These are phyloP conservation scores for Naegleria gruberi DNA, from an alignment of 208 protist genomes.

Conservation along the genomic window DNA sequence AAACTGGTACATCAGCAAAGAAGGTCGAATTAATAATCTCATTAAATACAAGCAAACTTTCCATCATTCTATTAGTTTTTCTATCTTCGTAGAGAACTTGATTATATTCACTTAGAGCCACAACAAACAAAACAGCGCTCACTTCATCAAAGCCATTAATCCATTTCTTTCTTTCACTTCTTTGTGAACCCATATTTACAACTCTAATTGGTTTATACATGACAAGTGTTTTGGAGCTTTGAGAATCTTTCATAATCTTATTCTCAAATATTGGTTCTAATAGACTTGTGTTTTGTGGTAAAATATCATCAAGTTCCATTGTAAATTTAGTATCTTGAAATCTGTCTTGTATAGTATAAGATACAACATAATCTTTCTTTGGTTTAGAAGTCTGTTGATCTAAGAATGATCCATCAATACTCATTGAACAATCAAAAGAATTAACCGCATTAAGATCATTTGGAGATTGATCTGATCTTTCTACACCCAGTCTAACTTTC, in stretches of 20 bases:
- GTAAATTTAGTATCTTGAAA: not conserved
- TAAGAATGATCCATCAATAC: not conserved
- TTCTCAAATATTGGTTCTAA: not conserved
- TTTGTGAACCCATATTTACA: conserved; percentile 37
- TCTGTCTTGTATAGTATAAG: not conserved
- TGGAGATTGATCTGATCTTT: not conserved
- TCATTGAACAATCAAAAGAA: not conserved
- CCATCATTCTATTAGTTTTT: conserved; percentile 58
- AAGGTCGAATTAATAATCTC: conserved; percentile 59
- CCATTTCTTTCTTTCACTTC: conserved; percentile 35
- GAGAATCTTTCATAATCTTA: not conserved
- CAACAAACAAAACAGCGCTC: conserved; percentile 25
- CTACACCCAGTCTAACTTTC: not conserved
- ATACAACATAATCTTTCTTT: not conserved
- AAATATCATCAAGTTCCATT: not conserved
- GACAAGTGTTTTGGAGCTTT: not conserved
- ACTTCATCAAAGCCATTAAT: conserved; percentile 25
- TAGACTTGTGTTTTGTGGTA: not conserved
- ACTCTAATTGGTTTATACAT: not conserved
- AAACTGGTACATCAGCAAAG: conserved; percentile 58
- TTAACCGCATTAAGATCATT: not conserved
- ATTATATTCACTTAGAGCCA: not conserved
- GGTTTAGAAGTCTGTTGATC: not conserved
- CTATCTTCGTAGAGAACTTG: conserved; percentile 35
- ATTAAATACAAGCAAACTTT: conserved; percentile 62